Percentiles rank a stretch among this genome's conserved stretches.
Conservation (phyloP, 2,329 filamentous ascomycete species). For the Hypoxylon sp. region DNA sequence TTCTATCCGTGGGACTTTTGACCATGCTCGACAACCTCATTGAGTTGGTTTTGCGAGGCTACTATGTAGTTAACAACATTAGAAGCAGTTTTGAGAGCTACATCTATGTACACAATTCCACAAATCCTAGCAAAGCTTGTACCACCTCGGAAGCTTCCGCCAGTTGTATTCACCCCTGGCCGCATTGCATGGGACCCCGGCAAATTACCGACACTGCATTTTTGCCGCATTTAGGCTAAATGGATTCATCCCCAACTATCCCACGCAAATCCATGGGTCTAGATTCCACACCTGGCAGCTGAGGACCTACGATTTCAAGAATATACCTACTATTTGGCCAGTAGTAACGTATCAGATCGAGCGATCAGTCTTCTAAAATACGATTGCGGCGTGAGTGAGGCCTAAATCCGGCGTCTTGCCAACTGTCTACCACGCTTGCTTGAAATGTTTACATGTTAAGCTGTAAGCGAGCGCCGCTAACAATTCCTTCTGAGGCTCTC, state of each 20-base stretch:
- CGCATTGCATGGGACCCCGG: conserved; percentile 34
- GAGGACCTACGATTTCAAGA: conserved; percentile 30
- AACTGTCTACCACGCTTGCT: conserved; percentile 7
- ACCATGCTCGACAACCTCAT: conserved; percentile 12
- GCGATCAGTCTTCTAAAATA: conserved; percentile 27
- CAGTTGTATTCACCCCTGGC: conserved; percentile 11
- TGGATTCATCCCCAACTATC: conserved; percentile 23
- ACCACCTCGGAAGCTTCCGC: conserved; percentile 41
- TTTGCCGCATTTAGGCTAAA: conserved; percentile 48
- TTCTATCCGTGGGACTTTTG: conserved; percentile 28
- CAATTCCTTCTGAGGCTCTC: conserved; percentile 19
- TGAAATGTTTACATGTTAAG: background rate
- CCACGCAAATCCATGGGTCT: conserved; percentile 36
- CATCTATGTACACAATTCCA: conserved; percentile 25
- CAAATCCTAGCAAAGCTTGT: conserved; percentile 13
- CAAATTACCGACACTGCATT: conserved; percentile 35
- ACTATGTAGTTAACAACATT: conserved; percentile 12
- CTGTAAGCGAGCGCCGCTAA: conserved; percentile 29
- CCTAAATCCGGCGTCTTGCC: conserved; percentile 21
- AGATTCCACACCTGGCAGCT: conserved; percentile 31
- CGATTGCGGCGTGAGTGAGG: conserved; percentile 22
- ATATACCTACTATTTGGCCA: conserved; percentile 3
- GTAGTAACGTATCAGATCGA: conserved; percentile 30
- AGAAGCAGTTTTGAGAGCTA: conserved; percentile 26
- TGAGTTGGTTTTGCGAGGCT: conserved; percentile 20